Percentiles rank a stretch among this genome's conserved stretches.
phyloP scores from a whole-genome alignment of 2,329 filamentous ascomycete species.

The Sporothrix humicola region DNA sequence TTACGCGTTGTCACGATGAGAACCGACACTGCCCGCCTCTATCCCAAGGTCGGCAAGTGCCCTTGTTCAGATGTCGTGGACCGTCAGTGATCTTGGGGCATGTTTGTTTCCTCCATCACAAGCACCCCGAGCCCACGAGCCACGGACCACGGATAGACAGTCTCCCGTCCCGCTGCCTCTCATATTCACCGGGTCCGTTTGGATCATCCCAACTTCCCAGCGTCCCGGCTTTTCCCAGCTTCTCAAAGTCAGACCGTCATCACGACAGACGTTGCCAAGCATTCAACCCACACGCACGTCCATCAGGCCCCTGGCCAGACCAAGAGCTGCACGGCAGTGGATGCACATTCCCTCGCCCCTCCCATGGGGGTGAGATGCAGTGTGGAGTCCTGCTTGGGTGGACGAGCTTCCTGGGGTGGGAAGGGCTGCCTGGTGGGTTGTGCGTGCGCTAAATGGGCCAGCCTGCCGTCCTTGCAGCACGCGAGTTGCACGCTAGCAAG shows the following conservation, averaged over 20 bases:
- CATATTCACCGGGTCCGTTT: neutral
- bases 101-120: no score
- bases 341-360: conserved; percentile 9
- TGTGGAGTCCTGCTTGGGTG: conserved; percentile 7
- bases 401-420: conserved; percentile 27
- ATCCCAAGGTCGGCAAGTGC: no score
- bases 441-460: conserved; percentile 30
- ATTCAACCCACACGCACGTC: neutral
- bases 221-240: no score
- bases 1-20: no score
- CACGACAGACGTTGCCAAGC: conserved; percentile 20
- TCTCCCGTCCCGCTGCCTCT: no score
- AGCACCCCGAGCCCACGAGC: no score
- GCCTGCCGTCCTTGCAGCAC: conserved; percentile 32
- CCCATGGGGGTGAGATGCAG: conserved; percentile 3
- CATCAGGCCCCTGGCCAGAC: neutral
- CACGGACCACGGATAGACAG: no score
- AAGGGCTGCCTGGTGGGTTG: conserved; percentile 16
- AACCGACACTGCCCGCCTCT: no score
- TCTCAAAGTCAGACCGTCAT: neutral
- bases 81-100: no score
- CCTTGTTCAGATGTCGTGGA: no score
- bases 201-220: no score
- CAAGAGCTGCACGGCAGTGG: conserved; percentile 27
- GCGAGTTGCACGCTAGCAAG: conserved; percentile 30